phyloP scores from a whole-genome alignment of 2,329 filamentous ascomycete genomes.

The Ceratocystis ficicola region DNA sequence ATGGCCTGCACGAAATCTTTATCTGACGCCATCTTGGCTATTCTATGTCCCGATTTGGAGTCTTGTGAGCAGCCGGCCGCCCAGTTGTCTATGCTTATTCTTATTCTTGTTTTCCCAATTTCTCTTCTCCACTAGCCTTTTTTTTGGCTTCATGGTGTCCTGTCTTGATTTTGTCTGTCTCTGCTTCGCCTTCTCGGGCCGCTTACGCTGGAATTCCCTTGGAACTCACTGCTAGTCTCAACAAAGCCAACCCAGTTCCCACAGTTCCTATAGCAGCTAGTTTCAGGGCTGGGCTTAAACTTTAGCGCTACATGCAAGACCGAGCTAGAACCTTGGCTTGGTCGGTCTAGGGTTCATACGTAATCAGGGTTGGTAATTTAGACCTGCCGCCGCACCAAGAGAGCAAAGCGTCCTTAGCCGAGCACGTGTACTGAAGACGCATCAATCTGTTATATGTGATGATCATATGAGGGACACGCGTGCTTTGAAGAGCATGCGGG shows the following conservation, averaged over 20 bases:
- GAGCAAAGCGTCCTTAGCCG: no score
- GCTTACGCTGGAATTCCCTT: background rate
- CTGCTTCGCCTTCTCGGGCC: conserved; percentile 1
- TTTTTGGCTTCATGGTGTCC: background rate
- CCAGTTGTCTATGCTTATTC: background rate
- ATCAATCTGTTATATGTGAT: no score
- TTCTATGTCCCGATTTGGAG: background rate
- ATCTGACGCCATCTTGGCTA: background rate
- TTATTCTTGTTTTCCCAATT: background rate
- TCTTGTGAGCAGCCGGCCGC: background rate
- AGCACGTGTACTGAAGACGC: no score
- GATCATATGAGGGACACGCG: no score
- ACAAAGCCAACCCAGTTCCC: no score
- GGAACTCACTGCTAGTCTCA: background rate
- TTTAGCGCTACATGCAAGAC: no score
- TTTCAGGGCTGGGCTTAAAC: background rate
- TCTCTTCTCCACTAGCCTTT: background rate
- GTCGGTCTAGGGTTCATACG: no score
- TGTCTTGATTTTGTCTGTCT: background rate
- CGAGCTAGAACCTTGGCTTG: no score
- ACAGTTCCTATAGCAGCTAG: background rate
- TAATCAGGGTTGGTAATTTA: no score
- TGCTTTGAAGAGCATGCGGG: no score
- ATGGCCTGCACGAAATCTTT: background rate
- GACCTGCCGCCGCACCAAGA: no score